Evolutionary conservation across 129 eudicot genomes (phyloP).

Genomic region (Escallonia rubra): DNA sequence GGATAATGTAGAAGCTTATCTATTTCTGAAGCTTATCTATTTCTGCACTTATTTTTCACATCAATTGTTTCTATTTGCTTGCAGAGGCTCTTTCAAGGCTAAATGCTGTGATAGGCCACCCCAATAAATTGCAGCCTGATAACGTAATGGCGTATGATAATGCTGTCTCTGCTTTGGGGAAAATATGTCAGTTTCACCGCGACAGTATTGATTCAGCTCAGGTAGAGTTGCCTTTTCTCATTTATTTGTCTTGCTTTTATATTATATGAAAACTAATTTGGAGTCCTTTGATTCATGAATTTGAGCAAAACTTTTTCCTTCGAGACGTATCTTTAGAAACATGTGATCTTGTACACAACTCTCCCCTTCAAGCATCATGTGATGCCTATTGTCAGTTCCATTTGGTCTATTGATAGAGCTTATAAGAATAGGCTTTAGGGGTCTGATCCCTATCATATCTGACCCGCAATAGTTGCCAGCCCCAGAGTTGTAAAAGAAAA

Average conservation of each 20-base stretch:
- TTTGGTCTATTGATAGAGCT: too few relatives aligned
- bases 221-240: constrained; percentile 28
- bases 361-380: too few relatives aligned
- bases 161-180: constrained; percentile 96
- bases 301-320: too few relatives aligned
- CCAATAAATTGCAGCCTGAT: constrained; percentile 71
- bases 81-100: constrained; percentile 99
- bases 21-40: not conserved
- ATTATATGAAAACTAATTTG: too few relatives aligned
- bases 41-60: not conserved
- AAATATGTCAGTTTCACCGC: constrained; percentile 92
- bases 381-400: too few relatives aligned
- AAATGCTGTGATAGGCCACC: constrained; percentile 79
- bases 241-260: not conserved
- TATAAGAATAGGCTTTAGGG: too few relatives aligned
- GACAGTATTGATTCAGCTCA: constrained; percentile 88
- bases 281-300: too few relatives aligned
- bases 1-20: not conserved
- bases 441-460: too few relatives aligned
- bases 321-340: too few relatives aligned
- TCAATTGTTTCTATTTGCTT: constrained; percentile 9
- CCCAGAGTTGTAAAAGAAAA: too few relatives aligned
- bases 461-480: too few relatives aligned
- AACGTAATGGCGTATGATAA: constrained; percentile 96
- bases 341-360: too few relatives aligned